Conservation (phyloP, 1,284 basidiomycete genomes). For the Lentinula novae-zelandiae region DNA sequence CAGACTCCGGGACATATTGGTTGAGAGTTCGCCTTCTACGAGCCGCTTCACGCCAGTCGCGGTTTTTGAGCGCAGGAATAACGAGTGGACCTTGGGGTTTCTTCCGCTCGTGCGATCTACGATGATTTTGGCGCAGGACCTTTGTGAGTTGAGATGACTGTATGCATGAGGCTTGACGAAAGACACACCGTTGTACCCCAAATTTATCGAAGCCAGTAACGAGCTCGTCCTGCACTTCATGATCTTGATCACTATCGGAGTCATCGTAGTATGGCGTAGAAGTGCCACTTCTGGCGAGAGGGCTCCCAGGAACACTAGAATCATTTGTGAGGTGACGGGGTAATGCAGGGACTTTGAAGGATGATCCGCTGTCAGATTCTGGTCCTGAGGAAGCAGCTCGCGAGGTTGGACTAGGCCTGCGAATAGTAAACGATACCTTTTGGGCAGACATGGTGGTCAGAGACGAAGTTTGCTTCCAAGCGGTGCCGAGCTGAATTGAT, state of each 20-base stretch:
- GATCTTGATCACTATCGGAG: conserved; percentile 58
- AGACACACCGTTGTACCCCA: conserved; percentile 74
- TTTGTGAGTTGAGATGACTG: conserved; percentile 62
- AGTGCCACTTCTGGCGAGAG: conserved; percentile 46
- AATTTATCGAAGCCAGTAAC: conserved; percentile 70
- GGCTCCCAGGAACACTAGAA: conserved; percentile 47
- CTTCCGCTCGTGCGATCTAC: conserved; percentile 43
- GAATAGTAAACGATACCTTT: conserved; percentile 72
- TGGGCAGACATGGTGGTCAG: conserved; percentile 29
- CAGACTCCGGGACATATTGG: conserved; percentile 68
- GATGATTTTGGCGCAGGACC: conserved; percentile 31
- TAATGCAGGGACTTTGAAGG: conserved; percentile 56
- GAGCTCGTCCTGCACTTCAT: conserved; percentile 57
- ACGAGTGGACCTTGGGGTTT: conserved; percentile 66
- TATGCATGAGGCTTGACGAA: conserved; percentile 18
- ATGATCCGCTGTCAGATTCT: conserved; percentile 45
- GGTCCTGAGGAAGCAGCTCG: conserved; percentile 54
- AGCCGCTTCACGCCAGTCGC: conserved; percentile 83
- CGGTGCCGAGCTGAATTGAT: background rate
- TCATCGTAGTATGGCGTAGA: conserved; percentile 36
- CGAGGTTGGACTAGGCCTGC: conserved; percentile 63
- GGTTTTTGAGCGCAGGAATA: conserved; percentile 80
- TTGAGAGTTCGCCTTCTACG: conserved; percentile 44
- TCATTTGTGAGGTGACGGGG: conserved; percentile 48
- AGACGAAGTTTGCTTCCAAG: background rate